These are phyloP conservation scores for Kodamaea kakaduensis DNA, from an alignment of 805 yeast genomes.

Conservation along the genomic window DNA sequence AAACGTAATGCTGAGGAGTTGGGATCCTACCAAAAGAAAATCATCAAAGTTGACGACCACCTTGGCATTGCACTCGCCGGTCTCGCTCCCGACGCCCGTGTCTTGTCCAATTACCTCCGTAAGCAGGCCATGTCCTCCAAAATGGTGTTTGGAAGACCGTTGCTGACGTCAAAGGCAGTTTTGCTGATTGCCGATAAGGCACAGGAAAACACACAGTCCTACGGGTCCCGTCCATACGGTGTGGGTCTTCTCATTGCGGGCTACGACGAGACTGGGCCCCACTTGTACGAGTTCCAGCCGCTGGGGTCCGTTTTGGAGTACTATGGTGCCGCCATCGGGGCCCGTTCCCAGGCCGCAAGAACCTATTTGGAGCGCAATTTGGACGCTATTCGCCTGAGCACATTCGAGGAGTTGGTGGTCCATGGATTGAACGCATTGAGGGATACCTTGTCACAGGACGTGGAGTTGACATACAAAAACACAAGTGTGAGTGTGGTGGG, in stretches of 20 bases:
- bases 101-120: slow-evolving; percentile 81
- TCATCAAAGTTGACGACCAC: slow-evolving; percentile 88
- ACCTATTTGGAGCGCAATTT: slow-evolving; percentile 88
- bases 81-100: slow-evolving; percentile 96
- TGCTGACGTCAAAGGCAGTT: slow-evolving; percentile 80
- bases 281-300: slow-evolving; percentile 91
- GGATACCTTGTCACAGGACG: slow-evolving; percentile 92
- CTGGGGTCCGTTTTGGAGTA: slow-evolving; percentile 91
- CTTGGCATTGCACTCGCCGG: slow-evolving; percentile 96
- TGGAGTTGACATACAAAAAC: slow-evolving; percentile 77
- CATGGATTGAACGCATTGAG: slow-evolving; percentile 88
- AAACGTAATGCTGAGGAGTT: slow-evolving; percentile 96
- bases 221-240: slow-evolving; percentile 97
- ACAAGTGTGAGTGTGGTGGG: slow-evolving; percentile 95
- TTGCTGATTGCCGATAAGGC: slow-evolving; percentile 92
- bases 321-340: slow-evolving; percentile 94
- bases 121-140: slow-evolving; percentile 87
- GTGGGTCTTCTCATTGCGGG: slow-evolving; percentile 92
- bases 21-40: slow-evolving; percentile 93
- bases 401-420: slow-evolving; percentile 70
- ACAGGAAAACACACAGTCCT: slow-evolving; percentile 91
- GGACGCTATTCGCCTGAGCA: slow-evolving; percentile 58
- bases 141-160: slow-evolving; percentile 80
- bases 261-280: slow-evolving; percentile 90
- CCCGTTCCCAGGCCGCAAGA: slow-evolving; percentile 97